These are phyloP conservation scores for Ophiostoma tasmaniense DNA, from an alignment of 2,329 filamentous ascomycete genomes.

Conservation along the genomic window DNA sequence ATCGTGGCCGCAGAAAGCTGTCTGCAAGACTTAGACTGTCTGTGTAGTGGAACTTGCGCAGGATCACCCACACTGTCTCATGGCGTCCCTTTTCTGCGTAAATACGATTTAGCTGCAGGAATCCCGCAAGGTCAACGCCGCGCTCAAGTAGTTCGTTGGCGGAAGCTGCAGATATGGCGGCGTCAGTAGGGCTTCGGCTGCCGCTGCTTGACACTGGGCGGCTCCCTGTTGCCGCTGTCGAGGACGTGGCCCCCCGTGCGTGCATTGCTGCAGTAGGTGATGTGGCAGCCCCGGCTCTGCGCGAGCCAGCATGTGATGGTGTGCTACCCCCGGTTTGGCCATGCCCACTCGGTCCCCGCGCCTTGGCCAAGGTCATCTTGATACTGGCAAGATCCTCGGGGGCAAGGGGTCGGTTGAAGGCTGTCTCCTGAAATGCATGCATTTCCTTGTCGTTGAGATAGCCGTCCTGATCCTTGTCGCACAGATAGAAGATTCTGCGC, in stretches of 20 bases:
- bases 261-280: background rate
- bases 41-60: constrained; percentile 91
- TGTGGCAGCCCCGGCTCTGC: constrained; percentile 44
- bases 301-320: constrained; percentile 20
- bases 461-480: constrained; percentile 93
- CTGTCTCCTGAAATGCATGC: constrained; percentile 80
- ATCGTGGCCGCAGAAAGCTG: constrained; percentile 82
- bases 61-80: constrained; percentile 96
- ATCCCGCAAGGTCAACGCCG: constrained; percentile 75
- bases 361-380: constrained; percentile 73
- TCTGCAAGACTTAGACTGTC: constrained; percentile 90
- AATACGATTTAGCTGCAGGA: constrained; percentile 85
- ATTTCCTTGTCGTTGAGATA: constrained; percentile 84
- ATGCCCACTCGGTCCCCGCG: constrained; percentile 22
- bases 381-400: constrained; percentile 81
- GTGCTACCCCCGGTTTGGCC: background rate
- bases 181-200: background rate
- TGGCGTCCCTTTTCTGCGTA: constrained; percentile 97
- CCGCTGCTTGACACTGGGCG: constrained; percentile 13
- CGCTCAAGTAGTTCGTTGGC: constrained; percentile 32
- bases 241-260: constrained; percentile 5
- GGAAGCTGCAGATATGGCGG: background rate
- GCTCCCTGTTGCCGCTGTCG: constrained; percentile 10
- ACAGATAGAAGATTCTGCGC: constrained; percentile 87
- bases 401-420: constrained; percentile 80